phyloP scores from a whole-genome alignment of 2,329 filamentous ascomycete species.

The Dryadomyces quercus-mongolicae region DNA sequence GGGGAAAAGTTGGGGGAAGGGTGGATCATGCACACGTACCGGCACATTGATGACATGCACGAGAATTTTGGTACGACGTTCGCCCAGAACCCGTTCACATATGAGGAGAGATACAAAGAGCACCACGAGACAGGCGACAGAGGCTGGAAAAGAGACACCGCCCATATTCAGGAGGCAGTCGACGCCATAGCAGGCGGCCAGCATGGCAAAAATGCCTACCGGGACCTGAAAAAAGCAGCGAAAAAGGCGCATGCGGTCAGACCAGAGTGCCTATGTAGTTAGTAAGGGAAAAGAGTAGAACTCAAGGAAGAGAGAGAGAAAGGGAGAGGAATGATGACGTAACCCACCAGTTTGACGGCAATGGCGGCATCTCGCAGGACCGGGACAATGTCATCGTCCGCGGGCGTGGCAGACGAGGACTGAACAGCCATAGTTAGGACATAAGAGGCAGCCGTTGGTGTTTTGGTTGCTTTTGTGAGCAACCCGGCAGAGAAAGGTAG shows the following conservation, averaged over 20 bases:
- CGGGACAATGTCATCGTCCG: not conserved
- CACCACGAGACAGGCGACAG: constrained; percentile 44
- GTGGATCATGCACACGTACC: constrained; percentile 21
- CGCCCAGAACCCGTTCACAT: constrained; percentile 33
- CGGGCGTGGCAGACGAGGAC: not conserved
- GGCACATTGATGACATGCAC: constrained; percentile 40
- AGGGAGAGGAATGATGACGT: not conserved
- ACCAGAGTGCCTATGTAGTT: not conserved
- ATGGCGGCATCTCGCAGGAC: not conserved
- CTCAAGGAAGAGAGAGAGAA: not conserved
- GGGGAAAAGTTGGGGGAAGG: too few relatives aligned
- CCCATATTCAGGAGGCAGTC: constrained; percentile 30
- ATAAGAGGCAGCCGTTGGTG: not conserved
- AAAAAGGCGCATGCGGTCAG: constrained; percentile 10
- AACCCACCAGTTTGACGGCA: not conserved
- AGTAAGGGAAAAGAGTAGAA: not conserved
- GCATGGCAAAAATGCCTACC: constrained; percentile 25
- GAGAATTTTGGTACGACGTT: constrained; percentile 32
- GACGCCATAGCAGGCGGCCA: constrained; percentile 30
- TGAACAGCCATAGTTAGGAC: not conserved
- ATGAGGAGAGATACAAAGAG: constrained; percentile 38
- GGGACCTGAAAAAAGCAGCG: constrained; percentile 40
- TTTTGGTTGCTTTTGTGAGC: not conserved
- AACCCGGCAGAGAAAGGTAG: not conserved
- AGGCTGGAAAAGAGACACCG: constrained; percentile 44